phyloP scores from a whole-genome alignment of 169 alveolate species.

The Besnoitia besnoiti region DNA sequence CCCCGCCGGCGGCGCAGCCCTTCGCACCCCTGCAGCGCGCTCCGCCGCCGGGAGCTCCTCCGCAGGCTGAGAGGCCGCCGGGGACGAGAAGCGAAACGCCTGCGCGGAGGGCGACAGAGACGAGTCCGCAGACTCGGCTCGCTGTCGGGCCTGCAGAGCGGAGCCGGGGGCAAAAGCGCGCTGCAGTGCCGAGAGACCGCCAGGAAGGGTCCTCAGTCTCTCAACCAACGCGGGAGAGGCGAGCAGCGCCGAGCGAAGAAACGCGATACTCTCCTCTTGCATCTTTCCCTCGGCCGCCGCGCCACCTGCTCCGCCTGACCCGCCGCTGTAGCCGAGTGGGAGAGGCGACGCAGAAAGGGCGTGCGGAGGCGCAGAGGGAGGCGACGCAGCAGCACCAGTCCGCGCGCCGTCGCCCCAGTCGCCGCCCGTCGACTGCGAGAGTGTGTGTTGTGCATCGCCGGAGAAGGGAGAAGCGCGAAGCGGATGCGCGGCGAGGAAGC shows the following conservation, averaged over 20 bases:
- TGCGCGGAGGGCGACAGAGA: neutral
- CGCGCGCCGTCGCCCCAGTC: too few relatives aligned
- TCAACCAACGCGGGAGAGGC: conserved; percentile 1
- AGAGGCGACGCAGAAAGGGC: neutral
- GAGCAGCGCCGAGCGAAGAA: neutral
- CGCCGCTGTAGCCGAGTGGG: too few relatives aligned
- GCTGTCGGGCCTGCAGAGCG: neutral
- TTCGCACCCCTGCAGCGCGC: neutral
- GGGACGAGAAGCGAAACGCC: neutral
- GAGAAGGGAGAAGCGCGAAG: too few relatives aligned
- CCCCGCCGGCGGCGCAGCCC: neutral
- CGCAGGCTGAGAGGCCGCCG: neutral
- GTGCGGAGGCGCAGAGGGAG: neutral
- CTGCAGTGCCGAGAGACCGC: neutral
- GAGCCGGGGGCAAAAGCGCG: too few relatives aligned
- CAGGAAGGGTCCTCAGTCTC: neutral
- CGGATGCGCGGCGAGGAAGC: too few relatives aligned
- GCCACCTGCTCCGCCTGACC: too few relatives aligned
- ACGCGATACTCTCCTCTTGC: neutral
- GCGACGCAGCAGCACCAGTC: neutral
- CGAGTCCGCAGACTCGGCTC: neutral
- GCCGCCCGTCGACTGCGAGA: too few relatives aligned
- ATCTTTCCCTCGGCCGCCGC: neutral
- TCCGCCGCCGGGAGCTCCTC: neutral
- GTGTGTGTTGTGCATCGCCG: too few relatives aligned